Evolutionary conservation across 768 basidiomycete species (phyloP).

Genomic region (Saitozyma podzolica): DNA sequence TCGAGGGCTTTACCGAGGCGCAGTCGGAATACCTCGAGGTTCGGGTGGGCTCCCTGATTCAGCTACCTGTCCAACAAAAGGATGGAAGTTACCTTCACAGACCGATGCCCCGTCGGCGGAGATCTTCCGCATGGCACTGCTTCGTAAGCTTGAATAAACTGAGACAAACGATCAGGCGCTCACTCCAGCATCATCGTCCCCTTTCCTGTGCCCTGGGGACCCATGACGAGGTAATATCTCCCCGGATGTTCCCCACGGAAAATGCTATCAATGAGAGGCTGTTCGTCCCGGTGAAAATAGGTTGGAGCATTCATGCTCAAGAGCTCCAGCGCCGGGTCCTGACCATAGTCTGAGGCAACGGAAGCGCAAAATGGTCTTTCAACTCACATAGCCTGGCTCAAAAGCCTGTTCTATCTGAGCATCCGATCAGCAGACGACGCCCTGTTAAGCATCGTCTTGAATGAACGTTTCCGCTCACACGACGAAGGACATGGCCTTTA

Average conservation of each 20-base stretch:
- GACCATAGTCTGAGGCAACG: slow-evolving; percentile 3
- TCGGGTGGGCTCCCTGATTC: slow-evolving; percentile 64
- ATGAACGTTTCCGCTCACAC: slow-evolving; percentile 57
- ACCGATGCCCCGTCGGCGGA: slow-evolving; percentile 62
- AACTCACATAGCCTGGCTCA: slow-evolving; percentile 75
- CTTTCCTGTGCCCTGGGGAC: slow-evolving; percentile 82
- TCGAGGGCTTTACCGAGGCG: slow-evolving; percentile 82
- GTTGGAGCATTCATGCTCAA: slow-evolving; percentile 41
- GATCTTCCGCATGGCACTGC: slow-evolving; percentile 66
- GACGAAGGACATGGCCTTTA: slow-evolving; percentile 74
- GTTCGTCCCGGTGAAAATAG: slow-evolving; percentile 71
- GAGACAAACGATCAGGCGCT: slow-evolving; percentile 3
- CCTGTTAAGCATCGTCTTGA: not conserved
- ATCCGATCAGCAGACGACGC: slow-evolving; percentile 4
- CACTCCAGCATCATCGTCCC: slow-evolving; percentile 76
- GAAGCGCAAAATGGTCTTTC: too few relatives aligned
- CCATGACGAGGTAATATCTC: slow-evolving; percentile 74
- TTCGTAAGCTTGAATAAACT: not conserved
- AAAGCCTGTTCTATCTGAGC: slow-evolving; percentile 75
- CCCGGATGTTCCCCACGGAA: slow-evolving; percentile 71
- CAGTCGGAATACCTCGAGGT: slow-evolving; percentile 77
- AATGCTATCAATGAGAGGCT: slow-evolving; percentile 73
- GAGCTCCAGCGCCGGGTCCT: slow-evolving; percentile 42
- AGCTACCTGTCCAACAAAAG: too few relatives aligned
- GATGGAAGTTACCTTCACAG: slow-evolving; percentile 58